Evolutionary conservation across 176 grass and related monocot genomes (phyloP), one percentile per base, ranked within the genome.

Genomic region (Olyra latifolia): DNA sequence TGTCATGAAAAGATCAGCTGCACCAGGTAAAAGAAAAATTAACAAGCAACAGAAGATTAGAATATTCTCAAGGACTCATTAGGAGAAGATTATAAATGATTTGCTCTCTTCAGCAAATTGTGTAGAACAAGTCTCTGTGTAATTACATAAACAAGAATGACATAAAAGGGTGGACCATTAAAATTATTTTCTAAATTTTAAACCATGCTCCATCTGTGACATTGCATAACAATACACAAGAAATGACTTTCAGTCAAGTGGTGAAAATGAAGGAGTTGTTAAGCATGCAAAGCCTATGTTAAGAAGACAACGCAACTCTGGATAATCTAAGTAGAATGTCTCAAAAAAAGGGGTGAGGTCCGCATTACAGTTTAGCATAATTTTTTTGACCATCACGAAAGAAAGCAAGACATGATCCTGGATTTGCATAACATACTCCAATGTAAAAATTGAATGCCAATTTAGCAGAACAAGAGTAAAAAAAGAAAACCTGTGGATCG

Each of bases 401-500:
- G 42, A 47, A 62, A 72, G 17, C 7, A 47, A 81, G 56, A 24
- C 13, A 71, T 29, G 27, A 35, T 17, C 23, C 7, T 49, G 67
- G 0, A 22, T 56, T 22, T 20, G 54, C 8, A 81, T 46, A 71
- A 6, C 23, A 72, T 40, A 30, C 24, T 69, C 47, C 20, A 53
- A 35, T 22, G 41, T 50, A 68, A 75, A 41, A 70, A 78, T 30
- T 41, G 17, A 29, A 25, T 4, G 14, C 40, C 22, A 61, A 15
- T 69, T 59, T 62, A 41, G 52, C 53, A 87, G 29, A 66, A 62
- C 43, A 48, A 73, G 69, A 62, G 23, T 41, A 14, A 60, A 40
- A 56, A 71, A 14, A 60, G 28, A 56, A 71, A 45, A 91, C 94
- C 89, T 91, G 89, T 42, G 78, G 48, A 79, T 92, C 74, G 23